These are phyloP conservation scores for Eucommia ulmoides DNA, from an alignment of 257 asterid genomes.

Conservation along the genomic window DNA sequence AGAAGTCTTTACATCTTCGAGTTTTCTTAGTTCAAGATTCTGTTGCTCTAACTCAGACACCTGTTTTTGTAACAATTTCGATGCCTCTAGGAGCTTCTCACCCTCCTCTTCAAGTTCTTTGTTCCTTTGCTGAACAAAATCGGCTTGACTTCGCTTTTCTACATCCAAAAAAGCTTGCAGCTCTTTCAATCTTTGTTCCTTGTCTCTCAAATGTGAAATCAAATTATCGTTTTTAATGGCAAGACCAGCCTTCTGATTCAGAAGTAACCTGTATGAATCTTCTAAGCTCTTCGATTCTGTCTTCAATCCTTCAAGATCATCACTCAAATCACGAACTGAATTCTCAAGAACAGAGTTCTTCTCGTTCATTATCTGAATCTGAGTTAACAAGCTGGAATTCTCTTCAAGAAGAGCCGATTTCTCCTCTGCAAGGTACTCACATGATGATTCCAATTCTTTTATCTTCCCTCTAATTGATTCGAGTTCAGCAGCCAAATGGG, in stretches of 20 bases:
- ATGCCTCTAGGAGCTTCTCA: constrained; percentile 37
- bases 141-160: constrained; percentile 47
- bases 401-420: constrained; percentile 58
- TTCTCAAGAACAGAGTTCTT: constrained; percentile 44
- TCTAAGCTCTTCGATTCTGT: constrained; percentile 53
- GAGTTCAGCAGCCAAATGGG: constrained; percentile 62
- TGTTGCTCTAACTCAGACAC: constrained; percentile 36
- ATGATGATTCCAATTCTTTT: constrained; percentile 49
- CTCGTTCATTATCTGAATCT: constrained; percentile 36
- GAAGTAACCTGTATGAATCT: constrained; percentile 65
- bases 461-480: constrained; percentile 67
- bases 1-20: constrained; percentile 33
- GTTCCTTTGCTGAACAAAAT: constrained; percentile 29
- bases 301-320: constrained; percentile 52
- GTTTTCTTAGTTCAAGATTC: constrained; percentile 25
- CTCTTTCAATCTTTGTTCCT: constrained; percentile 37
- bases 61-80: constrained; percentile 31
- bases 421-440: constrained; percentile 50
- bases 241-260: constrained; percentile 56
- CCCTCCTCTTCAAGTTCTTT: constrained; percentile 51
- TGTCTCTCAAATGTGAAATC: constrained; percentile 41
- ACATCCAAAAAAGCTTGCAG: constrained; percentile 46
- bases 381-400: constrained; percentile 34
- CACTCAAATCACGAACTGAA: constrained; percentile 52
- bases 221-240: constrained; percentile 44